A percentile compares a stretch with the other conserved stretches of the same genome.
These are phyloP conservation scores for Citrus glauca DNA, from an alignment of 345 rosid genomes.

Conservation along the genomic window DNA sequence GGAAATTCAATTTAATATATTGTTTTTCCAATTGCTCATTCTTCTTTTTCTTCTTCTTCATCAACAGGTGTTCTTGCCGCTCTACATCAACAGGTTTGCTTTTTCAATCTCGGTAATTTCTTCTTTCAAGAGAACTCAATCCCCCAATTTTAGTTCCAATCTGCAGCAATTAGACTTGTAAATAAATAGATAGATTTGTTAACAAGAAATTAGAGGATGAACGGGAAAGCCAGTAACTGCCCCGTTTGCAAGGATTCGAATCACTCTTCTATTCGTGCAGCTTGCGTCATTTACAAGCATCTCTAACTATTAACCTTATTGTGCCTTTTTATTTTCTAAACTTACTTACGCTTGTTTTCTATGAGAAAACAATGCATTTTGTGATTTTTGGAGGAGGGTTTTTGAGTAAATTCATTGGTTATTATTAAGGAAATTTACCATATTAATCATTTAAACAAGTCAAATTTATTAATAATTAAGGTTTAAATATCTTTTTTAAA, in stretches of 20 bases:
- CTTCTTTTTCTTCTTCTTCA: too few relatives aligned
- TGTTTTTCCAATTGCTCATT: too few relatives aligned
- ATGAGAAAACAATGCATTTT: not conserved
- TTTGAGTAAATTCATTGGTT: too few relatives aligned
- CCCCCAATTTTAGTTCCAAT: not conserved
- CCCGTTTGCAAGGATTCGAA: constrained; percentile 69
- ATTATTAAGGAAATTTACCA: too few relatives aligned
- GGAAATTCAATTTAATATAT: too few relatives aligned
- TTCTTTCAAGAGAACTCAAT: not conserved
- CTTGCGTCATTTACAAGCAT: constrained; percentile 72
- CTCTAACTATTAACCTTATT: not conserved
- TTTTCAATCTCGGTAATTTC: too few relatives aligned
- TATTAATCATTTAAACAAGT: too few relatives aligned
- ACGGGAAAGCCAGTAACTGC: constrained; percentile 48
- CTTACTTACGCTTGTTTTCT: not conserved
- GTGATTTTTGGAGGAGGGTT: too few relatives aligned
- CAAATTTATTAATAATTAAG: too few relatives aligned
- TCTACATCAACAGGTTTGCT: not conserved
- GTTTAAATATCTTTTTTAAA: too few relatives aligned
- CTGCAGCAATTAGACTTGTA: not conserved
- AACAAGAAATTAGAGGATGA: constrained; percentile 29
- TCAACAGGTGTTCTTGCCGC: too few relatives aligned
- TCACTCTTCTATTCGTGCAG: constrained; percentile 53
- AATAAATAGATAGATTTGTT: not conserved
- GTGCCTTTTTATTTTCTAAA: not conserved